A percentile compares a stretch with the other conserved stretches of the same genome.
These are phyloP conservation scores for Globisporangium alternatum DNA, from an alignment of 352 stramenopile species.

Conservation along the genomic window DNA sequence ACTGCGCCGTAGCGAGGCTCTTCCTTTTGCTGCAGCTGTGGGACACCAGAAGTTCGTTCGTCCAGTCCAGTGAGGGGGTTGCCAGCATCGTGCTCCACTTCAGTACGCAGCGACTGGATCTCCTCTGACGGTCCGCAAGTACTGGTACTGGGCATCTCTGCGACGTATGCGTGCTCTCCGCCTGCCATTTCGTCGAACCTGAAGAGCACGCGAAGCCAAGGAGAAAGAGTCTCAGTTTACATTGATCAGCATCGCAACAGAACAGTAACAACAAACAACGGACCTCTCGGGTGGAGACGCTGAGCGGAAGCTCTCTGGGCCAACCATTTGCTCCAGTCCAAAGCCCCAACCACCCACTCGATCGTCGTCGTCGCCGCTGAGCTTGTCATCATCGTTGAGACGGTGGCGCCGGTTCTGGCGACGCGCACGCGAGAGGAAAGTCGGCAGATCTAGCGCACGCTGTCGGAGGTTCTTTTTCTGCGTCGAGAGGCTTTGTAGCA, in stretches of 20 bases:
- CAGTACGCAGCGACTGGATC: constrained; percentile 14
- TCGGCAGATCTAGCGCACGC: constrained; percentile 11
- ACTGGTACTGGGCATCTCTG: constrained; percentile 9
- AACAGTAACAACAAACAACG: neutral
- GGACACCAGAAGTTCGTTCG: neutral
- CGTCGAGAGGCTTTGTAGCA: constrained; percentile 6
- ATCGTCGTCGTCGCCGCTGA: neutral
- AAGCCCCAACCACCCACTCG: neutral
- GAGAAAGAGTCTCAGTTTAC: neutral
- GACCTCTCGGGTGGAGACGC: constrained; percentile 19
- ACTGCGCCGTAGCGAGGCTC: constrained; percentile 31
- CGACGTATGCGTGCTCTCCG: constrained; percentile 10
- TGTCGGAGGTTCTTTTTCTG: constrained; percentile 4
- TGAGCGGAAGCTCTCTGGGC: constrained; percentile 12
- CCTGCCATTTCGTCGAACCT: constrained; percentile 10
- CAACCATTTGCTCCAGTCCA: constrained; percentile 12
- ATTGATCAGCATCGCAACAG: neutral
- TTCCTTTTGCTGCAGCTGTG: neutral
- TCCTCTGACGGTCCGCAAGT: constrained; percentile 7
- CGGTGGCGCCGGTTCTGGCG: constrained; percentile 24
- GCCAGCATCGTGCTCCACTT: constrained; percentile 17
- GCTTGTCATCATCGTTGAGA: constrained; percentile 24
- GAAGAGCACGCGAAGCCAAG: neutral
- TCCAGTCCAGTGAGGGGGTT: neutral
- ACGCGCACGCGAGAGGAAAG: constrained; percentile 24